Base-by-base conservation (phyloP, 176 grass and related monocot genomes). In the Phoenix dactylifera region DNA sequence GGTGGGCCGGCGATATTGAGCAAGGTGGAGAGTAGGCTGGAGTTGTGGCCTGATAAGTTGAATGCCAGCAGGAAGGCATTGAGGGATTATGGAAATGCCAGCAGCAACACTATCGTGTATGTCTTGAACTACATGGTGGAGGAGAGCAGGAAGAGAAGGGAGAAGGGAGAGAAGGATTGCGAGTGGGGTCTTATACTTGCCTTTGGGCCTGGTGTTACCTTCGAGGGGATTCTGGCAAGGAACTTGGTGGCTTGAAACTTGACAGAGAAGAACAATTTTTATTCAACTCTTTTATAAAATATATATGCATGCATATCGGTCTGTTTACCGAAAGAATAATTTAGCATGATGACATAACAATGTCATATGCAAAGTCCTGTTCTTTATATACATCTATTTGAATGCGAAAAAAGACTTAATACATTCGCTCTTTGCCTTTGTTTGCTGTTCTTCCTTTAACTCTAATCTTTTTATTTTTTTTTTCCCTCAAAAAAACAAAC, bases 121-220 rank as follows among this genome's bases (percentile, higher is more conserved):
- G 83, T 89, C 50, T 61, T 95, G 53, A 86, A 90, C 66, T 75
- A 95, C 52, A 68, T 90, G 55, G 75, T 81, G 55, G 86, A 84
- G 72, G 86, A 95, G 71, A 87, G 69, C 22, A 57, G 50, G 63
- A 62, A 30, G 69, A 76, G 70, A 76, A 79, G 49, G 57, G 77
- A 59, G 64, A 79, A 22, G 3, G 82, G 44, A 0, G 63, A 32
- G 18, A 69, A 75, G 7, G 83, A 71, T 25, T 69, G 76, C 54
- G 83, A 87, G 64, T 87, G 79, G 90, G 90, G 90, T 0, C 68
- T 90, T 52, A 90, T 95, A 35, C 77, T 90, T 25, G 86, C 90
- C 49, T 90, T 95, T 74, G 90, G 83, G 0, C 83, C 90, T 6
- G 90, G 90, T 3, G 79, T 95, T 50, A 95, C 90, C 18, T 95